Conservation (phyloP, 495 filamentous ascomycete species). For the Penicillium silybi region DNA sequence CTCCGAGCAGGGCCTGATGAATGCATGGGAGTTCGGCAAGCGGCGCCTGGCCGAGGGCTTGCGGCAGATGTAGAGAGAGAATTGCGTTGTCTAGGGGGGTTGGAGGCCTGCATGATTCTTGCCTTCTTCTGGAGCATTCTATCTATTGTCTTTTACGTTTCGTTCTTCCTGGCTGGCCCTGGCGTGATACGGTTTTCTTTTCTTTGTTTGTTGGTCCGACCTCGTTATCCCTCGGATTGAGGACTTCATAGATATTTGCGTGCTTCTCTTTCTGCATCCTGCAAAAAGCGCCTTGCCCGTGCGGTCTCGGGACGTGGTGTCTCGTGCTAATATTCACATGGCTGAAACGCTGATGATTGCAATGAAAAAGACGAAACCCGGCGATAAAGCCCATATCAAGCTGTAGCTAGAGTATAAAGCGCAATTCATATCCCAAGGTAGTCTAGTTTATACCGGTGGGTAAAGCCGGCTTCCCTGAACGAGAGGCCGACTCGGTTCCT, state of each 20-base stretch:
- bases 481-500: conserved; percentile 18
- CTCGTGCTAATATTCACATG: conserved; percentile 12
- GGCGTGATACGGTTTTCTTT: conserved; percentile 35
- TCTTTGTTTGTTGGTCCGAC: conserved; percentile 13
- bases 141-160: conserved; percentile 18
- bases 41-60: conserved; percentile 85
- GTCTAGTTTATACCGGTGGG: neutral
- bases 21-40: conserved; percentile 94
- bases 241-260: conserved; percentile 30
- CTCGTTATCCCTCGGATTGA: conserved; percentile 12
- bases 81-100: conserved; percentile 1
- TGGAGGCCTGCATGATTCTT: conserved; percentile 7
- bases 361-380: conserved; percentile 16
- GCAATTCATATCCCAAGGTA: neutral
- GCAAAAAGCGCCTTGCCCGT: conserved; percentile 11
- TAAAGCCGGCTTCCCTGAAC: conserved; percentile 13
- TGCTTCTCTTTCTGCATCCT: conserved; percentile 14
- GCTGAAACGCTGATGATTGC: conserved; percentile 18
- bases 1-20: conserved; percentile 91
- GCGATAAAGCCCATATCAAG: neutral
- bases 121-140: conserved; percentile 22
- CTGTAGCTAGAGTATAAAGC: neutral
- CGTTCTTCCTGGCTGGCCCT: conserved; percentile 40
- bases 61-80: conserved; percentile 58
- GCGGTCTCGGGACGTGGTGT: conserved; percentile 1